These are phyloP conservation scores for Omphalea diandra DNA, from an alignment of 441 rosid genomes.

Conservation along the genomic window DNA sequence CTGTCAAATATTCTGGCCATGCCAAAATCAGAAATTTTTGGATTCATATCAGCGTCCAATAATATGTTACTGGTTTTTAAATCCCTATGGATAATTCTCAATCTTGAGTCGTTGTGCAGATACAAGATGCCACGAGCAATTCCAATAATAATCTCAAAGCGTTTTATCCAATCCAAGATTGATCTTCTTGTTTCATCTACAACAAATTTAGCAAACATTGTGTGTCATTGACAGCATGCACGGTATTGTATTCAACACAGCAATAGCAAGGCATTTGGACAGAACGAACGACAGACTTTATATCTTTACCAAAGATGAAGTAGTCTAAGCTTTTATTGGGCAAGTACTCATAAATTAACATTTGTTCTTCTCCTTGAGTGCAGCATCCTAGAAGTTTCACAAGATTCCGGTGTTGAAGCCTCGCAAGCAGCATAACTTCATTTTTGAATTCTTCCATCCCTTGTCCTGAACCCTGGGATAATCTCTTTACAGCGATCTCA, in stretches of 20 bases:
- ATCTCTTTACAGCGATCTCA: constrained; percentile 59
- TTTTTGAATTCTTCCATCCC: constrained; percentile 59
- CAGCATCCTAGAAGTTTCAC: constrained; percentile 58
- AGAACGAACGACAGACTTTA: too few species aligned
- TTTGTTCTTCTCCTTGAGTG: constrained; percentile 46
- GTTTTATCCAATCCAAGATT: constrained; percentile 39
- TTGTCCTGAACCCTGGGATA: constrained; percentile 49
- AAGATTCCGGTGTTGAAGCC: constrained; percentile 70
- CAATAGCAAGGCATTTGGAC: constrained; percentile 3
- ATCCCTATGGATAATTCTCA: constrained; percentile 64
- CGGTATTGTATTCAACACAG: neutral
- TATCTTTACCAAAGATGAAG: constrained; percentile 49
- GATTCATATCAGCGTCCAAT: constrained; percentile 17
- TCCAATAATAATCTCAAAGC: constrained; percentile 46
- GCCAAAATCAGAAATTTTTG: constrained; percentile 27
- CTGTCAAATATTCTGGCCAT: constrained; percentile 18
- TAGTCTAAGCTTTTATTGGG: constrained; percentile 59
- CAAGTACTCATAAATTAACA: constrained; percentile 59
- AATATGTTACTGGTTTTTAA: constrained; percentile 58
- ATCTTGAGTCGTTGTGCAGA: constrained; percentile 65
- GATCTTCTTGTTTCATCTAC: constrained; percentile 32
- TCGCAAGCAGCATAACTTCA: constrained; percentile 51
- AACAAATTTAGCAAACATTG: too few species aligned
- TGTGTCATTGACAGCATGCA: too few species aligned
- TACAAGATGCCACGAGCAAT: constrained; percentile 60